Evolutionary conservation across 768 basidiomycete species (phyloP).

Genomic region (Lactarius quietus): DNA sequence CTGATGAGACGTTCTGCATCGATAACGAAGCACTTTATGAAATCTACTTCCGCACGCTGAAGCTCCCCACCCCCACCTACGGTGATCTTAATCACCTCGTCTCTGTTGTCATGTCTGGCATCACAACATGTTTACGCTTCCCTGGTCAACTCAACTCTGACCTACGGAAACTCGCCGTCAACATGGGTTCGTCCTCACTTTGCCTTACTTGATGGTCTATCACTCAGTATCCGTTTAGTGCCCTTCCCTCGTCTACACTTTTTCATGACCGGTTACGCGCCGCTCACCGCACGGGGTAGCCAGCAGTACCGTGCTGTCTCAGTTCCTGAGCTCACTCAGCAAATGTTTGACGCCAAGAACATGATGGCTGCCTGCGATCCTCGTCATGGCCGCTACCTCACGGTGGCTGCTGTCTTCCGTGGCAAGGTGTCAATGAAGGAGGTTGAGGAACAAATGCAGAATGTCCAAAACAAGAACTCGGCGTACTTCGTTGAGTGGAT

Average conservation of each 20-base stretch:
- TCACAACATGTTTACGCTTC: conserved; percentile 98
- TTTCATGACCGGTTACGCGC: conserved; percentile 97
- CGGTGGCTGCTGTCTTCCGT: conserved; percentile 96
- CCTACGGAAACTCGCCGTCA: conserved; percentile 95
- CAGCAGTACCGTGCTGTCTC: conserved; percentile 96
- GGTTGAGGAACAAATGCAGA: conserved; percentile 98
- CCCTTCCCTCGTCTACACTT: conserved; percentile 99
- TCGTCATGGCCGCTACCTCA: conserved; percentile 95
- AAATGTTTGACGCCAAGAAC: conserved; percentile 99
- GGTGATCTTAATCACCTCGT: conserved; percentile 98
- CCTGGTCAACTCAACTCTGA: conserved; percentile 99
- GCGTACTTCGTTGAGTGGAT: conserved; percentile 99
- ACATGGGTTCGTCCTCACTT: conserved; percentile 76
- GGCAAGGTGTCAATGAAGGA: conserved; percentile 99
- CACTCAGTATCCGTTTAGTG: conserved; percentile 45
- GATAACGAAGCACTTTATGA: conserved; percentile 99
- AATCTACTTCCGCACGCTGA: conserved; percentile 97
- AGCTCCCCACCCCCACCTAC: conserved; percentile 92
- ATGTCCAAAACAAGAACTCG: conserved; percentile 96
- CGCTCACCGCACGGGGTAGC: conserved; percentile 89
- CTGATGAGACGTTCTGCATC: conserved; percentile 99
- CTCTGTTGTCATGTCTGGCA: conserved; percentile 97
- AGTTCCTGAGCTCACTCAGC: conserved; percentile 95
- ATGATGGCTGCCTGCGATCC: conserved; percentile 99
- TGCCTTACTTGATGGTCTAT: background rate